Evolutionary conservation across 2,329 filamentous ascomycete species (phyloP), one percentile per base, ranked within the genome.

Genomic region (Arthrobotrys musiformis): DNA sequence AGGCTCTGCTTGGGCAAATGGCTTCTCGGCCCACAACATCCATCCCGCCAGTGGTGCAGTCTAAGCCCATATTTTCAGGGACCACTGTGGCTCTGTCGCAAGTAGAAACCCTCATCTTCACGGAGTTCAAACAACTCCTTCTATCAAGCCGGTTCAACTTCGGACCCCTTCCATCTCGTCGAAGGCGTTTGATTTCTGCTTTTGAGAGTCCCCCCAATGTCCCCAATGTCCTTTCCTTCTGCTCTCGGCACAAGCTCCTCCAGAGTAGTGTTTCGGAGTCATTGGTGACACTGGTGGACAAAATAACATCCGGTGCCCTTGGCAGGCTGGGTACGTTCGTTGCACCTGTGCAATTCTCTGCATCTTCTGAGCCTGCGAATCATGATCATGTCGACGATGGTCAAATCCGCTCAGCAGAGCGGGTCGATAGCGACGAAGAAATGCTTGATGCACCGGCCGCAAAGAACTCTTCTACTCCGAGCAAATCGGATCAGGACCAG

Each of bases 81-180:
- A 7, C 9, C 17, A 35, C 4, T 35, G 22, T 28, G 11, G 7
- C 33, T 2, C 1, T 24, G 2, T 5, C 22, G 17, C 35, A 56
- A 24, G 37, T 68, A 5, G 64, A 68, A 48, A 2, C 13, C 5
- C 52, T 68, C 4, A 15, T 73, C 26, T 58, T 48, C 60, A 7
- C 69, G 0, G 50, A 73, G 44, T 70, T 70, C 30, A 30, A 42
- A n/a, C 30, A 61, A 22, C 40, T 76, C 37, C 42, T 76, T 28
- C 19, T 28, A 4, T 17, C n/a, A 4, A 26, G 35, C 3, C 63
- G 35, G 22, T 67, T 61, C 24, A 22, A 42, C n/a, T 22, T 44
- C 28, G 62, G 64, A 9, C 28, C 17, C n/a, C 48, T 30, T 6
- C 28, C 40, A 22, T 64, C 68, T n/a, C 46, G 46, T 40, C 17